Percentiles rank a stretch among this genome's conserved stretches.
These are phyloP conservation scores for Solanum neorickii DNA, from an alignment of 257 asterid species.

Conservation along the genomic window DNA sequence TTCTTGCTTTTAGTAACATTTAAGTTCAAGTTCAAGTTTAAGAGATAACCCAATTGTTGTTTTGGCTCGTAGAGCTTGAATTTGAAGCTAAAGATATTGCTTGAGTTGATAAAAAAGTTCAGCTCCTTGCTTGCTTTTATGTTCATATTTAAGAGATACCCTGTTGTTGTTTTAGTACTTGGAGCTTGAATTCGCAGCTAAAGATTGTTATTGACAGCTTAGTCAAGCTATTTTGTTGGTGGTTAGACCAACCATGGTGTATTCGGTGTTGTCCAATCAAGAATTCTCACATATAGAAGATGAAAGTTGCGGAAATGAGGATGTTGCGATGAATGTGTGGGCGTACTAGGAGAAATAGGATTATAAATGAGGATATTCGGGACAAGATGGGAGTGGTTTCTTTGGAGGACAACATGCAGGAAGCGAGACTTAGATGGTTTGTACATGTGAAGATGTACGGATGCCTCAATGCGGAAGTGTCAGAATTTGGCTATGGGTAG, in stretches of 20 bases:
- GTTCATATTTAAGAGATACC: neutral
- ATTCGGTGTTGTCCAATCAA: neutral
- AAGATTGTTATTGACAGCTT: neutral
- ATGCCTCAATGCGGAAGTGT: neutral
- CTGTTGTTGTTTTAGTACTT: neutral
- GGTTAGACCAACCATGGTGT: neutral
- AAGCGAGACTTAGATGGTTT: neutral
- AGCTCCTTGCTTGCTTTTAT: neutral
- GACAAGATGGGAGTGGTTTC: neutral
- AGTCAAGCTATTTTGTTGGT: neutral
- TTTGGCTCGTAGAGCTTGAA: neutral
- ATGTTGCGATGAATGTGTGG: neutral
- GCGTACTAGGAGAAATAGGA: neutral
- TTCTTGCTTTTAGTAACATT: neutral
- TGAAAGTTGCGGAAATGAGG: neutral
- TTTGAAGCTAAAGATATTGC: neutral
- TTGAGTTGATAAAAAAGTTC: neutral
- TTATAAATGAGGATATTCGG: neutral
- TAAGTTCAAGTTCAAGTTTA: neutral
- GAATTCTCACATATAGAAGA: neutral
- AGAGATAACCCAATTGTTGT: neutral
- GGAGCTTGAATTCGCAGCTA: neutral
- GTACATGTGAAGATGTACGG: neutral
- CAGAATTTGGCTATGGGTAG: neutral
- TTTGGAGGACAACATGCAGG: neutral